Base-by-base conservation (phyloP, 2,329 filamentous ascomycete species). In the Cladosporium sp. region DNA sequence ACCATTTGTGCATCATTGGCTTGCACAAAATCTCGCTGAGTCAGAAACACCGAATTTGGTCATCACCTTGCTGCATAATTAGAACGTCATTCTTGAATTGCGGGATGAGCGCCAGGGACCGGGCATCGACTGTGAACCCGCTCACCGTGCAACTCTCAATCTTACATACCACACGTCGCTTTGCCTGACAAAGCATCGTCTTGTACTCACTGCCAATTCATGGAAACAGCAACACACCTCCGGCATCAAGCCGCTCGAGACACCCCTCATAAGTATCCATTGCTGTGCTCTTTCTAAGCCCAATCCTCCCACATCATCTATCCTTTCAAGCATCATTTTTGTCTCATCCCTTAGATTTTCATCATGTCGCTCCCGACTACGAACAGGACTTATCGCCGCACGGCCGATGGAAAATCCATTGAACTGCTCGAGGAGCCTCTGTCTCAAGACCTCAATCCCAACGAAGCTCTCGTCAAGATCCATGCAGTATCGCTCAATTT, bases 361-460 rank as follows among this genome's bases (percentile, higher is more conserved):
- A 58, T 11, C 18, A 58, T 58, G 55, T 24, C 55, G 11, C 55
- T 58, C 26, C 55, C 55, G 4, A 32, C 32, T 6, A 41, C 34
- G n/a, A 24, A 36, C n/a, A 58, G 21, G 8, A 38, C n/a, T 41
- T 58, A 38, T 26, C 55, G 55, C 30, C 55, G 55, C n/a, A 58
- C 55, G 15, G 18, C 55, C 11, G 38, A 83, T 71, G 24, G 80
- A 78, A 54, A 86, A 71, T 34, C 79, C 75, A 26, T 81, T 78
- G 68, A 82, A 71, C 69, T 77, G 74, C 69, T 81, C 80, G 69
- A 83, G 81, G 68, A 73, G 52, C 4, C 62, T 24, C n/a, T 74
- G 1, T 64, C 66, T 3, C 28, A 51, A 10, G 60, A 66, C 18
- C 67, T 74, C 0, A 15, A 30, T 2, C 55, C 68, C 7, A 68